Conservation (phyloP, 306 rosid species). For the Psophocarpus tetragonolobus region DNA sequence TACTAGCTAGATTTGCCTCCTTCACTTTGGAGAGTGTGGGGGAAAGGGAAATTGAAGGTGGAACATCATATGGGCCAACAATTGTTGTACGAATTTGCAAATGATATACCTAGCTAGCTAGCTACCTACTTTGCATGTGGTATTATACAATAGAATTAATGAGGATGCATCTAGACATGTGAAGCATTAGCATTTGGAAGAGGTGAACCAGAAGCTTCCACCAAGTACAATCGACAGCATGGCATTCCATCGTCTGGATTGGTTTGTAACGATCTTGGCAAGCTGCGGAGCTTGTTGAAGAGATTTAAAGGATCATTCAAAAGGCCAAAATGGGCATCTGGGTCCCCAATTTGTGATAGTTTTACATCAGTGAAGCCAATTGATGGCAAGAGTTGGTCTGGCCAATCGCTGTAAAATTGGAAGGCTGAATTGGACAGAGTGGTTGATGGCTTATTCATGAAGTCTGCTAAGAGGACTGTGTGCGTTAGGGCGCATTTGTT, state of each 20-base stretch:
- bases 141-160: slow-evolving; percentile 36
- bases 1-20: slow-evolving; percentile 10
- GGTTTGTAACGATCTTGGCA: slow-evolving; percentile 80
- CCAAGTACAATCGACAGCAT: slow-evolving; percentile 86
- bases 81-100: slow-evolving; percentile 23
- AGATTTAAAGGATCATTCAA: slow-evolving; percentile 73
- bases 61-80: slow-evolving; percentile 18
- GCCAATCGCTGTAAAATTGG: slow-evolving; percentile 98
- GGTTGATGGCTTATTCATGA: slow-evolving; percentile 90
- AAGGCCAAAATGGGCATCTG: slow-evolving; percentile 95
- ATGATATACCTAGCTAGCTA: no score
- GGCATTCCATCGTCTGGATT: slow-evolving; percentile 94
- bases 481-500: slow-evolving; percentile 65
- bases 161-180: slow-evolving; percentile 39
- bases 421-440: slow-evolving; percentile 70
- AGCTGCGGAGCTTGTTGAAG: slow-evolving; percentile 82
- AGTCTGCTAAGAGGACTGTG: slow-evolving; percentile 87
- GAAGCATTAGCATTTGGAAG: slow-evolving; percentile 40
- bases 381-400: slow-evolving; percentile 91
- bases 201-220: slow-evolving; percentile 93
- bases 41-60: background rate
- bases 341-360: slow-evolving; percentile 96
- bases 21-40: background rate
- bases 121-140: slow-evolving; percentile 32
- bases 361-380: slow-evolving; percentile 74